A percentile compares a stretch with the other conserved stretches of the same genome.
phyloP scores from a whole-genome alignment of 1,284 basidiomycete genomes.

The Coniferiporia weirii region DNA sequence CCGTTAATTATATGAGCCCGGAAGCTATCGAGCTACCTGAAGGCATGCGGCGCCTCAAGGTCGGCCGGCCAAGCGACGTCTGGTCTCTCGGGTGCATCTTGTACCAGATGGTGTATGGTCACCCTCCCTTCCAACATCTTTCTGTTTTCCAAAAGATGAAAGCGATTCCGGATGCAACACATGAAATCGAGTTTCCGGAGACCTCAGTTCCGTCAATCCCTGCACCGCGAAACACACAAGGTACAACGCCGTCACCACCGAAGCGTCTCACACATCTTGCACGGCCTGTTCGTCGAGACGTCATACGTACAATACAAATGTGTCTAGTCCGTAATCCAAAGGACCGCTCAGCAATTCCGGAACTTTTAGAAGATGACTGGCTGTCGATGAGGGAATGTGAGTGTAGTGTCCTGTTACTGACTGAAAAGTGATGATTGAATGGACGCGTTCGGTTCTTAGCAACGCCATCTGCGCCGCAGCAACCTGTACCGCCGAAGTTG shows the following conservation, averaged over 20 bases:
- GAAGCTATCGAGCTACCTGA: constrained; percentile 85
- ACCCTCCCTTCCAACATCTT: constrained; percentile 87
- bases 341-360: constrained; percentile 77
- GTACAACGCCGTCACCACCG: constrained; percentile 35
- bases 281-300: constrained; percentile 57
- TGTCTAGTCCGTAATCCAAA: constrained; percentile 74
- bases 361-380: constrained; percentile 64
- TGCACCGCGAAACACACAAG: constrained; percentile 28
- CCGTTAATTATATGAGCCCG: constrained; percentile 94
- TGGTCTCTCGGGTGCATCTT: constrained; percentile 98
- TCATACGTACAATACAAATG: constrained; percentile 69
- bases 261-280: constrained; percentile 59
- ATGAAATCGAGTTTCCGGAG: constrained; percentile 76
- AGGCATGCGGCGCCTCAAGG: constrained; percentile 72
- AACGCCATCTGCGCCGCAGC: neutral
- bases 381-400: constrained; percentile 40
- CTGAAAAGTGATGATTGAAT: neutral
- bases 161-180: constrained; percentile 71
- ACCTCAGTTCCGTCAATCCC: constrained; percentile 49
- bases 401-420: neutral
- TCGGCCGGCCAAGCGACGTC: constrained; percentile 86
- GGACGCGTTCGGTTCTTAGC: neutral
- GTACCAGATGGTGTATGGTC: constrained; percentile 96
- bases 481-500: constrained; percentile 25
- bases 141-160: constrained; percentile 83